A percentile compares a stretch with the other conserved stretches of the same genome.
Evolutionary conservation across 306 rosid genomes (phyloP).

Genomic region (Prunus persica): Prunus_persica_NCBIv2 NC_034010.1:27273501-27274000

Average conservation of each 20-base stretch:
- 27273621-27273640: background rate
- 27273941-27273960: background rate
- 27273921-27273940: conserved; percentile 28
- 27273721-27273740: too few species aligned
- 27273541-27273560: too few species aligned
- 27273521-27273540: background rate
- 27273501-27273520: background rate
- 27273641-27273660: too few species aligned
- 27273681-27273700: background rate
- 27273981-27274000: background rate
- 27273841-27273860: too few species aligned
- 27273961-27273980: conserved; percentile 12
- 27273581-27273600: too few species aligned
- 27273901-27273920: conserved; percentile 3
- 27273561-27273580: too few species aligned
- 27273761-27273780: background rate
- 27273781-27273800: background rate
- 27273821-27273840: background rate
- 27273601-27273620: too few species aligned
- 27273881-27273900: conserved; percentile 18
- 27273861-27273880: background rate
- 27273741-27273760: too few species aligned
- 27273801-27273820: background rate
- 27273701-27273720: background rate
- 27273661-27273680: background rate